Evolutionary conservation across 1,284 basidiomycete species (phyloP).

Genomic region (Sporisorium exsertum): DNA sequence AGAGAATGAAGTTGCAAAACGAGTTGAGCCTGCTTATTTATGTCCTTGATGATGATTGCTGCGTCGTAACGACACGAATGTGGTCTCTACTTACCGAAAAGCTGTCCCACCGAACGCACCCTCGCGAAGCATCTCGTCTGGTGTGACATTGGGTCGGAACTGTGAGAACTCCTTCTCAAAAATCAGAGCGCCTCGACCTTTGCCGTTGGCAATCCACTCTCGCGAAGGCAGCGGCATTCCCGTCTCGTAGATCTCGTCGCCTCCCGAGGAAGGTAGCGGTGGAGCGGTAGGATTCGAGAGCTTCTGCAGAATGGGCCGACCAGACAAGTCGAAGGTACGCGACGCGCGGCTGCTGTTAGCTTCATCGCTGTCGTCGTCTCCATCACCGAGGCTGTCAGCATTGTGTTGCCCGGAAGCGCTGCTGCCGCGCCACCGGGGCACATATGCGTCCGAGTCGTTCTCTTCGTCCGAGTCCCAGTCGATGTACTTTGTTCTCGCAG

Average conservation of each 20-base stretch:
- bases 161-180: slow-evolving; percentile 70
- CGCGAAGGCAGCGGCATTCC: slow-evolving; percentile 35
- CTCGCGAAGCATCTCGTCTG: slow-evolving; percentile 71
- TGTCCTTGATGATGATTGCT: background rate
- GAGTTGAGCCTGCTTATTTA: background rate
- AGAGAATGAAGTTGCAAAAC: background rate
- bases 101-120: slow-evolving; percentile 72
- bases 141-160: slow-evolving; percentile 72
- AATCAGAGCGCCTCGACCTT: slow-evolving; percentile 66
- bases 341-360: slow-evolving; percentile 24
- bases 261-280: slow-evolving; percentile 23
- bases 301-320: slow-evolving; percentile 37
- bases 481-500: slow-evolving; percentile 32
- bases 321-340: slow-evolving; percentile 42
- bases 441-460: slow-evolving; percentile 42
- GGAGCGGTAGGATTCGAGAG: slow-evolving; percentile 49
- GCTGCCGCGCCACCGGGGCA: slow-evolving; percentile 38
- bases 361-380: slow-evolving; percentile 31
- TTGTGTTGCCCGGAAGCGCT: slow-evolving; percentile 11
- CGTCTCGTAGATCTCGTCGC: slow-evolving; percentile 35
- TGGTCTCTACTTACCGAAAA: slow-evolving; percentile 65
- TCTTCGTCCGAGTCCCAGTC: slow-evolving; percentile 52
- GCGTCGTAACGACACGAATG: background rate
- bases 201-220: slow-evolving; percentile 15
- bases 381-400: slow-evolving; percentile 1